Conservation (phyloP, 1,284 basidiomycete species). For the Hemileia vastatrix region DNA sequence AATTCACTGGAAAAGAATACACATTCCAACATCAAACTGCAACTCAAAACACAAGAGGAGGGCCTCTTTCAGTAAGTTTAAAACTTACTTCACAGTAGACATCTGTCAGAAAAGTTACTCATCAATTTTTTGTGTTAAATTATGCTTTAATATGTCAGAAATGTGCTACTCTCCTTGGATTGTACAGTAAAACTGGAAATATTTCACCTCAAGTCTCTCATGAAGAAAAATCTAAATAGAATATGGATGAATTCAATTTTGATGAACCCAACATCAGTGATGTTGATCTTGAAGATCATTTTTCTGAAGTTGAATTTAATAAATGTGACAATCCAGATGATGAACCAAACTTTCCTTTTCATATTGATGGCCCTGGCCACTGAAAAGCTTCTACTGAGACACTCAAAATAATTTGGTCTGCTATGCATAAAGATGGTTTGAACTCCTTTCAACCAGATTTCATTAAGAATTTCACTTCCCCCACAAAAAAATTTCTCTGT, state of each 20-base stretch:
- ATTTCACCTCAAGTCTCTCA: background rate
- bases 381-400: background rate
- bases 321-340: background rate
- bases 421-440: background rate
- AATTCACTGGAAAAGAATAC: too few species aligned
- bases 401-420: constrained; percentile 1
- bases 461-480: background rate
- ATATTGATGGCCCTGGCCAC: constrained; percentile 3
- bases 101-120: too few species aligned
- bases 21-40: too few species aligned
- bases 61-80: too few species aligned
- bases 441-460: constrained; percentile 4
- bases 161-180: constrained; percentile 6
- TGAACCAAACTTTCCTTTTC: constrained; percentile 1
- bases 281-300: background rate
- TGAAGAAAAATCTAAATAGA: background rate
- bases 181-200: too few species aligned
- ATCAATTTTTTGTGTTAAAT: too few species aligned
- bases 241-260: background rate
- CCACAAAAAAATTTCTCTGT: constrained; percentile 3
- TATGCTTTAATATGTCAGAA: too few species aligned
- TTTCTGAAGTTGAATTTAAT: background rate
- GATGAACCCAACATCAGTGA: background rate
- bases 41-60: too few species aligned
- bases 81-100: too few species aligned